Evolutionary conservation across 352 stramenopile genomes (phyloP).

Genomic region (Aphanomyces astaci): DNA sequence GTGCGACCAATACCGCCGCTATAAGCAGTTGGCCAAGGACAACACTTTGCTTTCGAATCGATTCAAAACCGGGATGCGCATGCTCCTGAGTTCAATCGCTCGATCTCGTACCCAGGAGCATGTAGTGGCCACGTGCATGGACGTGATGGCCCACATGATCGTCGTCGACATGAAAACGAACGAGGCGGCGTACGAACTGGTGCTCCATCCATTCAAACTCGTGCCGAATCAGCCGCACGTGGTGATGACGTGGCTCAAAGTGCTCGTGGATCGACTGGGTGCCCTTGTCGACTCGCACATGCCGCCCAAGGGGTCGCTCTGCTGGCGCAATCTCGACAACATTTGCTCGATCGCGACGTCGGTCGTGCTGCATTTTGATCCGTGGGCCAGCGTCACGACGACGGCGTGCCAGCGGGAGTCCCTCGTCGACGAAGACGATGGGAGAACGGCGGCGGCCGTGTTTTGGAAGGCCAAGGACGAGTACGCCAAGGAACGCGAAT

Average conservation of each 20-base stretch:
- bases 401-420: too few relatives aligned
- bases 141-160: slow-evolving; percentile 77
- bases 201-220: slow-evolving; percentile 70
- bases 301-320: slow-evolving; percentile 56
- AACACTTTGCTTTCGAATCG: background rate
- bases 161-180: slow-evolving; percentile 74
- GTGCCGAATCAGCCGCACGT: slow-evolving; percentile 51
- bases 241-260: slow-evolving; percentile 63
- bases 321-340: slow-evolving; percentile 76
- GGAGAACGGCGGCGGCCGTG: slow-evolving; percentile 26
- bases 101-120: background rate
- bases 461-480: slow-evolving; percentile 75
- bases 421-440: too few relatives aligned
- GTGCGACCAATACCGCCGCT: background rate
- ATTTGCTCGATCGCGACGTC: slow-evolving; percentile 57
- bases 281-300: slow-evolving; percentile 61
- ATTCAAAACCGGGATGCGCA: background rate
- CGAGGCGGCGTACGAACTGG: slow-evolving; percentile 68
- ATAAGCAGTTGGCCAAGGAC: slow-evolving; percentile 14
- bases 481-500: slow-evolving; percentile 64
- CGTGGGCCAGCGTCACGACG: too few relatives aligned
- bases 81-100: background rate
- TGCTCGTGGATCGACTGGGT: slow-evolving; percentile 70
- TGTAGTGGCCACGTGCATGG: slow-evolving; percentile 40
- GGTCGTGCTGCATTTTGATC: slow-evolving; percentile 79